Conservation (phyloP, 768 basidiomycete genomes). For the Amanita molliuscula region DNA sequence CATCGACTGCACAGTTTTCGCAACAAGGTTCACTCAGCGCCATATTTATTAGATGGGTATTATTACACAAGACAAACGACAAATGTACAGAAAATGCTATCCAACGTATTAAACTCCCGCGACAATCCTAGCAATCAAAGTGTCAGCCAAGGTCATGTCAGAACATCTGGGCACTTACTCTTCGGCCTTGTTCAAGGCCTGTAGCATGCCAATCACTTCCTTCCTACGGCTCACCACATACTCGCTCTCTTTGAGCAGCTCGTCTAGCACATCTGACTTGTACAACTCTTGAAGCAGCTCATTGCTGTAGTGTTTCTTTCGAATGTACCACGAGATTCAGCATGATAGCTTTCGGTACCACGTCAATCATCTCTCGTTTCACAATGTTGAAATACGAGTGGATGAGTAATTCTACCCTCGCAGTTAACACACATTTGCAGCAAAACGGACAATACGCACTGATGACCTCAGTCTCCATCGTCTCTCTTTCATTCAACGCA, state of each 20-base stretch:
- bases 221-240: constrained; percentile 82
- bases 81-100: neutral
- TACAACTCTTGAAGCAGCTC: constrained; percentile 94
- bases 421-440: neutral
- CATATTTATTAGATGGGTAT: constrained; percentile 4
- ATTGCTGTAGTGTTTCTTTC: constrained; percentile 89
- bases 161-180: constrained; percentile 48
- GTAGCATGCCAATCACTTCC: constrained; percentile 89
- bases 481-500: constrained; percentile 87
- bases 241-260: constrained; percentile 91
- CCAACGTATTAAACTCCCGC: constrained; percentile 17
- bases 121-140: constrained; percentile 18
- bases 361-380: constrained; percentile 99
- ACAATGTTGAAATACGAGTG: constrained; percentile 97
- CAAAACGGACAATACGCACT: constrained; percentile 44
- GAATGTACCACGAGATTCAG: constrained; percentile 86
- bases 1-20: constrained; percentile 69
- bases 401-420: constrained; percentile 74
- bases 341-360: constrained; percentile 95
- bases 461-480: constrained; percentile 99
- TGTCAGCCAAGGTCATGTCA: constrained; percentile 9
- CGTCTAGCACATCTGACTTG: constrained; percentile 92
- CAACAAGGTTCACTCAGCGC: constrained; percentile 43
- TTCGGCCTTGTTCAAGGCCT: constrained; percentile 93
- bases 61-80: neutral